A percentile compares a stretch with the other conserved stretches of the same genome.
These are phyloP conservation scores for Hygrophorus pudorinus DNA, from an alignment of 768 basidiomycete genomes.

Conservation along the genomic window DNA sequence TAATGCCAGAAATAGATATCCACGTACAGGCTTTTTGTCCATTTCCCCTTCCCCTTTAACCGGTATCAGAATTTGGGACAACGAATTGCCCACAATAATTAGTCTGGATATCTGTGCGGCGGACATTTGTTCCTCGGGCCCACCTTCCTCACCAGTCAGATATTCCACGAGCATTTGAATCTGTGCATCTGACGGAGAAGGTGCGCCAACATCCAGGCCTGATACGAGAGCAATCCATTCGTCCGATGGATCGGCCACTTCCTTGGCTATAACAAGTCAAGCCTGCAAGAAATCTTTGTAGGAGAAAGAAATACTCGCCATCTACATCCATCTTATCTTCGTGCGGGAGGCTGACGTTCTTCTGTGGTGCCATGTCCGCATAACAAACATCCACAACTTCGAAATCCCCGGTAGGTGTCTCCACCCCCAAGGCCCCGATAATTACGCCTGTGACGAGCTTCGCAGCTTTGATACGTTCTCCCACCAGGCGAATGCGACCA, in stretches of 20 bases:
- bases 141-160: slow-evolving; percentile 76
- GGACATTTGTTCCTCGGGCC: slow-evolving; percentile 47
- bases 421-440: slow-evolving; percentile 81
- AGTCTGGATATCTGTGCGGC: slow-evolving; percentile 73
- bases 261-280: slow-evolving; percentile 1
- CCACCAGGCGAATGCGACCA: slow-evolving; percentile 83
- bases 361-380: slow-evolving; percentile 71
- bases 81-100: slow-evolving; percentile 84
- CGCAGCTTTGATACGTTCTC: slow-evolving; percentile 50
- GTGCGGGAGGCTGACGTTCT: slow-evolving; percentile 12
- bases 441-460: slow-evolving; percentile 87
- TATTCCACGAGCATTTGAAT: slow-evolving; percentile 87
- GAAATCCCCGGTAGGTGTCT: slow-evolving; percentile 84
- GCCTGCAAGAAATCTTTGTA: not conserved
- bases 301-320: slow-evolving; percentile 29
- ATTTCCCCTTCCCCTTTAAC: slow-evolving; percentile 35
- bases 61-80: slow-evolving; percentile 38
- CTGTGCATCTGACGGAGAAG: slow-evolving; percentile 54
- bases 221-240: slow-evolving; percentile 83
- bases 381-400: slow-evolving; percentile 87
- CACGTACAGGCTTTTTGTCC: slow-evolving; percentile 35
- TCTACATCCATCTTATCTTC: slow-evolving; percentile 56
- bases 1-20: not conserved
- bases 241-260: slow-evolving; percentile 24
- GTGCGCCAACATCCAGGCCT: slow-evolving; percentile 71